Base-by-base conservation (phyloP, 2,329 filamentous ascomycete species). In the Beauveria australis region DNA sequence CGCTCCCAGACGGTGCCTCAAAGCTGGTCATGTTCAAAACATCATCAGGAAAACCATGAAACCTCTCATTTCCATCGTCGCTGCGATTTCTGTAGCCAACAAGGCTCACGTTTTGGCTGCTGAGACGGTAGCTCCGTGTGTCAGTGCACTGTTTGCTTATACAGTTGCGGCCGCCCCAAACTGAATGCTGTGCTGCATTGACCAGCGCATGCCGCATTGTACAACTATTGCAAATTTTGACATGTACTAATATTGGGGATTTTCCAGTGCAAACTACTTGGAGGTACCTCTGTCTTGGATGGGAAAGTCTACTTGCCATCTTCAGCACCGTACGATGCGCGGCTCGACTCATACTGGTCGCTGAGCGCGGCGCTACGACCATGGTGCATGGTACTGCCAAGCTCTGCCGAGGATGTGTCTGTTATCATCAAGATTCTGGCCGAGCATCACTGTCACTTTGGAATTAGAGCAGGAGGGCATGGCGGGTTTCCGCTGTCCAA, bases 361-460 rank as follows among this genome's bases (percentile, higher is more conserved):
- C 54, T 66, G 22, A 66, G 63, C 24, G 64, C 65, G 1, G 64
- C 63, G 5, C 43, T 67, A 24, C 43, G 61, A 0, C 65, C 68
- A 1, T 66, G 63, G n/a, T 70, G 67, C 9, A 67, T 70, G n/a
- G 66, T 70, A 18, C 64, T 64, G 49, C 67, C 68, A 4, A 54
- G 54, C 26, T 63, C 51, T 2, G 57, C 66, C 2, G 61, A 66
- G 24, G 63, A 70, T 22, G 66, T 69, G 0, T 63, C 67, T 18
- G 22, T 30, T 5, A 40, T 63, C 12, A 59, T 67, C 14, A 64
- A 56, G 12, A 62, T 63, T 10, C 59, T 68, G 22, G 47, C 40
- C n/a, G 18, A 48, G 1, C 24, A 61, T 0, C 44, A 52, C 16
- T 66, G 65, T 52, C 37, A 65, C n/a, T 62, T 65, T 54, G 64